Conservation (phyloP, 176 grass and related monocot genomes). For the Cymbopogon citratus region DNA sequence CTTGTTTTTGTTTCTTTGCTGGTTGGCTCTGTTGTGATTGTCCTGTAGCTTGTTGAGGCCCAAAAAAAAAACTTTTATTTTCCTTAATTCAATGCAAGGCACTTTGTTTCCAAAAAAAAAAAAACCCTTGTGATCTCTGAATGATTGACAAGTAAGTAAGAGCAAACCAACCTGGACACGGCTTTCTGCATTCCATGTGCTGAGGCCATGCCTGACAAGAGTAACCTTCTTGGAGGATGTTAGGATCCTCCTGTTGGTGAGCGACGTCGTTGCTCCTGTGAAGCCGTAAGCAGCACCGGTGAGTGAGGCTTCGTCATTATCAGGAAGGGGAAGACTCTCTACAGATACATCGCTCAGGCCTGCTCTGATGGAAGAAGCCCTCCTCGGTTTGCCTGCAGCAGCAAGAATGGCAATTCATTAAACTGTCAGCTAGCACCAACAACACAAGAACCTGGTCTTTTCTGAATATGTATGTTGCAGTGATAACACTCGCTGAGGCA, state of each 20-base stretch:
- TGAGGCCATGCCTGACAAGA: constrained; percentile 80
- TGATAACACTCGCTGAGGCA: neutral
- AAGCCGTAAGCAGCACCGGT: constrained; percentile 71
- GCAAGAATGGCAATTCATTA: neutral
- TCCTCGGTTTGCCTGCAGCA: constrained; percentile 1
- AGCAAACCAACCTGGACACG: constrained; percentile 39
- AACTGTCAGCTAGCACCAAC: neutral
- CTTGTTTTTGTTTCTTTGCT: no score
- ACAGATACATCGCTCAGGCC: constrained; percentile 36
- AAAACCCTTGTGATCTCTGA: no score
- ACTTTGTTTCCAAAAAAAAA: no score
- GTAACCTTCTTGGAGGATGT: constrained; percentile 59
- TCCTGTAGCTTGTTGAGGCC: no score
- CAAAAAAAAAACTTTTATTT: no score
- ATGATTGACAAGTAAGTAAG: no score
- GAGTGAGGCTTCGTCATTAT: constrained; percentile 20
- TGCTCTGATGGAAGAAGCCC: constrained; percentile 3
- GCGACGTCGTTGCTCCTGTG: constrained; percentile 59
- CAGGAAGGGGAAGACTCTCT: constrained; percentile 7
- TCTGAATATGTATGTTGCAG: neutral
- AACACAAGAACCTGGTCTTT: neutral
- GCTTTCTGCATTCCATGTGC: constrained; percentile 59
- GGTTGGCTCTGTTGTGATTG: no score
- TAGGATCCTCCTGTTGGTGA: constrained; percentile 44
- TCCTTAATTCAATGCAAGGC: no score